Evolutionary conservation across 768 basidiomycete genomes (phyloP).

Genomic region (Tephrocybe sp.): DNA sequence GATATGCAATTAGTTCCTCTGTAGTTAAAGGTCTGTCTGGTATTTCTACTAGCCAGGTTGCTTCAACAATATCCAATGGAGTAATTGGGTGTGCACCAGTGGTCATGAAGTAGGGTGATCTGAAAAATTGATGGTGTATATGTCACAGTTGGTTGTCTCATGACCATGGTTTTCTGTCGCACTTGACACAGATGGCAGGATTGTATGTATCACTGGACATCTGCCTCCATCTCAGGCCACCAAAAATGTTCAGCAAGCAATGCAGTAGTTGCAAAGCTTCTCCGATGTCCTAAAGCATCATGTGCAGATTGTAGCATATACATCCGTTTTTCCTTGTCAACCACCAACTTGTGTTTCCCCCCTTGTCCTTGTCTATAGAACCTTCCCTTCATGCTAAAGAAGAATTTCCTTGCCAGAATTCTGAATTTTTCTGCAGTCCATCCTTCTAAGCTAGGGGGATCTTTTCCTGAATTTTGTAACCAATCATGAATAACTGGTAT

Average conservation of each 20-base stretch:
- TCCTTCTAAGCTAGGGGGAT: not conserved
- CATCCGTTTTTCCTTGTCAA: conserved; percentile 12
- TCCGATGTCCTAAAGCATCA: conserved; percentile 18
- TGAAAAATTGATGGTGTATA: not conserved
- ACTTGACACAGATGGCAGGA: not conserved
- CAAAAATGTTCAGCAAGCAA: too few relatives aligned
- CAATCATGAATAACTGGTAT: not conserved
- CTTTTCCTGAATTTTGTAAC: not conserved
- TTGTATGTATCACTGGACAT: conserved; percentile 28
- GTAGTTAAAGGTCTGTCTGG: too few relatives aligned
- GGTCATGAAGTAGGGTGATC: too few relatives aligned
- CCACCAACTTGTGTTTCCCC: conserved; percentile 20
- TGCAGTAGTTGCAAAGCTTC: too few relatives aligned
- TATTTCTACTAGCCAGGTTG: too few relatives aligned
- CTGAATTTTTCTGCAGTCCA: not conserved
- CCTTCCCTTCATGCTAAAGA: not conserved
- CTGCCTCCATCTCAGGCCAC: conserved; percentile 17
- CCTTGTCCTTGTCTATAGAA: conserved; percentile 4
- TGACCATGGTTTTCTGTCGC: too few relatives aligned
- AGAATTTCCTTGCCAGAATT: not conserved
- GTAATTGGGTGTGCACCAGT: too few relatives aligned
- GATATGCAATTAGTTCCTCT: too few relatives aligned
- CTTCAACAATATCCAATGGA: too few relatives aligned
- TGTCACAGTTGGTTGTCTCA: too few relatives aligned
- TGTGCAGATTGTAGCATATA: conserved; percentile 20